Conservation (phyloP, 1,284 basidiomycete species). For the Microbotryomycetes sp. region DNA sequence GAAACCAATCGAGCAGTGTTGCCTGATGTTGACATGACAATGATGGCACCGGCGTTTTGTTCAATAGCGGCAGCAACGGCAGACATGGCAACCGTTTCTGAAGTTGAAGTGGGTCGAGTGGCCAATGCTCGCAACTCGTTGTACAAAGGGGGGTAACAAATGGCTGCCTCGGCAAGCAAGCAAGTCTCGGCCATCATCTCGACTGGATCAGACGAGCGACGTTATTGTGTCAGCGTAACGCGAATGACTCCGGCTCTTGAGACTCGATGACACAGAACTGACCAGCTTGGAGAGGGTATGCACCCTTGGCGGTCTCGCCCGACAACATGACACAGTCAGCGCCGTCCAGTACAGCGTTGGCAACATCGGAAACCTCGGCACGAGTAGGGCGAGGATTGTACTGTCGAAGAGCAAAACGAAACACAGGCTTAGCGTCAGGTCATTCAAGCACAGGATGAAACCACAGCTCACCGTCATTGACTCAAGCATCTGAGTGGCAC, state of each 20-base stretch:
- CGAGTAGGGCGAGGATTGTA: conserved; percentile 95
- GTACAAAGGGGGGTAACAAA: conserved; percentile 86
- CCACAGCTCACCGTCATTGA: conserved; percentile 74
- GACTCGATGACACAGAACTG: conserved; percentile 38
- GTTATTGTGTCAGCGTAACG: background rate
- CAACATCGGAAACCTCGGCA: conserved; percentile 94
- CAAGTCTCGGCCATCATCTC: conserved; percentile 99
- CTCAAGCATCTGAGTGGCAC: conserved; percentile 99
- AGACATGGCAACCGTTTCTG: conserved; percentile 87
- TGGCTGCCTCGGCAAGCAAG: conserved; percentile 83
- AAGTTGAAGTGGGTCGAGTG: conserved; percentile 78
- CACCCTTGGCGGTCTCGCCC: conserved; percentile 93
- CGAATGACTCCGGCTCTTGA: background rate
- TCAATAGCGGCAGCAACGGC: conserved; percentile 91
- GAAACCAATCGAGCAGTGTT: conserved; percentile 93
- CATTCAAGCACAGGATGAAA: conserved; percentile 26
- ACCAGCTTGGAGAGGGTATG: conserved; percentile 89
- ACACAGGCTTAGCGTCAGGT: background rate
- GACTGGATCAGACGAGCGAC: conserved; percentile 49
- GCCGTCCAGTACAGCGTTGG: conserved; percentile 94
- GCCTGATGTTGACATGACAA: conserved; percentile 94
- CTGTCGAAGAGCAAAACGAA: conserved; percentile 6
- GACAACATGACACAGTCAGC: conserved; percentile 98
- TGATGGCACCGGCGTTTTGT: conserved; percentile 86
- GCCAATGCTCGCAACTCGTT: conserved; percentile 72